phyloP scores from a whole-genome alignment of 179 eudicot genomes.

The Silene noctiflora region DNA sequence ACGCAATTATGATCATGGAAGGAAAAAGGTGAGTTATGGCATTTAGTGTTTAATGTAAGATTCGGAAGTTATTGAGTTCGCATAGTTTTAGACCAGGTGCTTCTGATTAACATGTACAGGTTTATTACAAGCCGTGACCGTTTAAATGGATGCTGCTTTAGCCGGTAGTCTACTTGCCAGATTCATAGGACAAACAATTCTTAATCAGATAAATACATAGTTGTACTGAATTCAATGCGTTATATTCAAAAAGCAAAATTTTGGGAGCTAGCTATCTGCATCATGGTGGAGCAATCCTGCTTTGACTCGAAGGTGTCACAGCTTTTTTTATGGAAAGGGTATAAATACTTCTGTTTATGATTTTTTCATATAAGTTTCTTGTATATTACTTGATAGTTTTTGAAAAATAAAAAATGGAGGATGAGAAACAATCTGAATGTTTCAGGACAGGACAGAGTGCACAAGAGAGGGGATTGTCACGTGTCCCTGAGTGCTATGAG shows the following conservation, averaged over 20 bases:
- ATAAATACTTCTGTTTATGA: constrained; percentile 14
- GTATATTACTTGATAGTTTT: not conserved
- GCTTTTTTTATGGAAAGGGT: not conserved
- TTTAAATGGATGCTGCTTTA: not conserved
- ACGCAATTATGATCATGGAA: no score
- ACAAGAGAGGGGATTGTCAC: constrained; percentile 44
- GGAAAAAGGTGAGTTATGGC: not conserved
- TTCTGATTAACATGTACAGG: not conserved
- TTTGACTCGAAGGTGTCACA: not conserved
- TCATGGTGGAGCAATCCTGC: not conserved
- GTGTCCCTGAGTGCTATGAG: constrained; percentile 43
- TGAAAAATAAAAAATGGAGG: constrained; percentile 16
- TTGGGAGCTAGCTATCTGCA: constrained; percentile 22
- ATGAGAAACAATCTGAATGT: constrained; percentile 18
- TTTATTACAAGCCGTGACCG: constrained; percentile 4
- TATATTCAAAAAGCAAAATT: not conserved
- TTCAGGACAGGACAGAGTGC: constrained; percentile 45
- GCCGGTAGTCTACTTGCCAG: constrained; percentile 10
- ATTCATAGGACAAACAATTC: not conserved
- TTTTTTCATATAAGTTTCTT: not conserved
- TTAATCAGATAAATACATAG: not conserved
- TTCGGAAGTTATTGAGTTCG: not conserved
- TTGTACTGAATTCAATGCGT: not conserved
- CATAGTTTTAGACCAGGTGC: not conserved
- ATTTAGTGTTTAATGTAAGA: constrained; percentile 8